Percentiles rank a stretch among this genome's conserved stretches.
Conservation (phyloP, 2,329 filamentous ascomycete species). For the Hymenoscyphus fructigenus region DNA sequence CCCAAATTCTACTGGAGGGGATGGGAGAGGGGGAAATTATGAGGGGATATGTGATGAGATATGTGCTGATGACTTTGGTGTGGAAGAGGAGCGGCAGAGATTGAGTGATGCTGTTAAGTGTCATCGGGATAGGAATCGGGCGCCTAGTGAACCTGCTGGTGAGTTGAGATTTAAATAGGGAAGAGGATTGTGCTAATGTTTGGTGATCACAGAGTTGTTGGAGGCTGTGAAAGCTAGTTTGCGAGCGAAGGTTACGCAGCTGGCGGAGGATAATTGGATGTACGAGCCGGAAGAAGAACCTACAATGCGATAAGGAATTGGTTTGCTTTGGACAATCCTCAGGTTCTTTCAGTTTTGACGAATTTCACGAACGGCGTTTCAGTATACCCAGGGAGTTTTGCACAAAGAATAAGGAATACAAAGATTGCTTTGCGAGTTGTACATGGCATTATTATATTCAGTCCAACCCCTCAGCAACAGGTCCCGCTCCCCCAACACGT, state of each 20-base stretch:
- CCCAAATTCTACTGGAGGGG: not conserved
- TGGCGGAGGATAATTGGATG: conserved; percentile 90
- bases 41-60: conserved; percentile 6
- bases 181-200: not conserved
- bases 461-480: conserved; percentile 59
- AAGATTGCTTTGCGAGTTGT: conserved; percentile 15
- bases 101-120: conserved; percentile 61
- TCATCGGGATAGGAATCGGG: conserved; percentile 54
- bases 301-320: conserved; percentile 17
- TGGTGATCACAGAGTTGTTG: conserved; percentile 57
- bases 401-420: conserved; percentile 10
- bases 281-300: conserved; percentile 58
- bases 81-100: conserved; percentile 56
- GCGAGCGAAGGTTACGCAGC: conserved; percentile 66
- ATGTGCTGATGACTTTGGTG: conserved; percentile 21
- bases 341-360: not conserved
- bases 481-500: conserved; percentile 43
- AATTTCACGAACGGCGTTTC: conserved; percentile 17
- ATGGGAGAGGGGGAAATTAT: conserved; percentile 34
- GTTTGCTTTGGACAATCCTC: conserved; percentile 8
- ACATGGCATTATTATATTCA: conserved; percentile 38
- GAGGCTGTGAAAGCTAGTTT: conserved; percentile 69
- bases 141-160: conserved; percentile 67
- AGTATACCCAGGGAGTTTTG: conserved; percentile 28
- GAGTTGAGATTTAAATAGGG: conserved; percentile 27